A percentile compares a stretch with the other conserved stretches of the same genome.
phyloP scores from a whole-genome alignment of 495 filamentous ascomycete genomes.

The Cairneyella variabilis region DNA sequence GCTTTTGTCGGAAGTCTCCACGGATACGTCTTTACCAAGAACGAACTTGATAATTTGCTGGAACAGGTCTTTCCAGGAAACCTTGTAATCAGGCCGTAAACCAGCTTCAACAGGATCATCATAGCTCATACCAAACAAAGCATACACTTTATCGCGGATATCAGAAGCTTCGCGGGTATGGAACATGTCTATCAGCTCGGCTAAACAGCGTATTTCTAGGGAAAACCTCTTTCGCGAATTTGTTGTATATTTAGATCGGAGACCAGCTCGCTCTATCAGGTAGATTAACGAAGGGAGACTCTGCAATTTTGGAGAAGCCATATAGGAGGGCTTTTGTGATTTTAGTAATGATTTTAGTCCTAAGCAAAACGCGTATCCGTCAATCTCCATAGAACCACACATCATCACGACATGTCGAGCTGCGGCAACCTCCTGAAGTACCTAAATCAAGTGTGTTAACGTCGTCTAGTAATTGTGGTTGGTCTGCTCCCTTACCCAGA shows the following conservation, averaged over 20 bases:
- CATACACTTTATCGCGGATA: slow-evolving; percentile 34
- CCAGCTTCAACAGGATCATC: slow-evolving; percentile 18
- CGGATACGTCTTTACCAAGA: slow-evolving; percentile 16
- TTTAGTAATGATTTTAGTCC: slow-evolving; percentile 11
- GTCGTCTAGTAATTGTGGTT: neutral
- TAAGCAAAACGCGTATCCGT: slow-evolving; percentile 24
- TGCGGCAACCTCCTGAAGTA: slow-evolving; percentile 33
- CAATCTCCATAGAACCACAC: slow-evolving; percentile 27
- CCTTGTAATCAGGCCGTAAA: slow-evolving; percentile 21
- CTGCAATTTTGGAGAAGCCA: slow-evolving; percentile 7
- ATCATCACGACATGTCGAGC: slow-evolving; percentile 30
- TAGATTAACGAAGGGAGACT: slow-evolving; percentile 23
- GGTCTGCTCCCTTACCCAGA: slow-evolving; percentile 27
- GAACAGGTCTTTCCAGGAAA: slow-evolving; percentile 23
- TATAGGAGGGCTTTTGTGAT: too few species aligned
- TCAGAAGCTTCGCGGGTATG: slow-evolving; percentile 28
- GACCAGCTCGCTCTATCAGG: slow-evolving; percentile 27
- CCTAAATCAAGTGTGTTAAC: slow-evolving; percentile 18
- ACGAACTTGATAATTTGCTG: slow-evolving; percentile 18
- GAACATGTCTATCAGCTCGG: slow-evolving; percentile 34
- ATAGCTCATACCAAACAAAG: slow-evolving; percentile 30
- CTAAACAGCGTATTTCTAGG: slow-evolving; percentile 24
- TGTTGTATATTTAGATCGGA: slow-evolving; percentile 22
- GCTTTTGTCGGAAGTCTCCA: slow-evolving; percentile 19
- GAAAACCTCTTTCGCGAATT: slow-evolving; percentile 17